Evolutionary conservation across 2,329 filamentous ascomycete genomes (phyloP), one percentile per base, ranked within the genome.

Genomic region (Aquanectria penicillioides): DNA sequence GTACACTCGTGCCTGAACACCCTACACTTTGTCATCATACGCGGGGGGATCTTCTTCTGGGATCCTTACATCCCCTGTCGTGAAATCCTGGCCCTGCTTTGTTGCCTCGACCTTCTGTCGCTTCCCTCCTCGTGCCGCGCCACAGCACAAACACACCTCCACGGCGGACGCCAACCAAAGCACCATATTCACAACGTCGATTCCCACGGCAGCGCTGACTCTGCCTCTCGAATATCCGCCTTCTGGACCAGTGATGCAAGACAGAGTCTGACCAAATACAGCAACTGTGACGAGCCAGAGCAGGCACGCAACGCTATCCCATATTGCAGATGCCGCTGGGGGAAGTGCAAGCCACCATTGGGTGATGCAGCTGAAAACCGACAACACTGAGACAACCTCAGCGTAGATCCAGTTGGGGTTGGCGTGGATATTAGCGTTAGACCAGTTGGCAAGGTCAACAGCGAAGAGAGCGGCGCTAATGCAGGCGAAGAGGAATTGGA

Each of bases 331-430:
- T 8, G 13, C 52, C 6, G 37, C 17, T 5, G 51, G 44, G 11
- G 31, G 51, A 2, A 57, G 36, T n/a, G 51, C 59, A 17, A 62
- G 33, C 56, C 51, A 57, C 59, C 59, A 62, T 36, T 64, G 52
- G 15, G 43, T 38, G 18, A 62, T 36, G n/a, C 52, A 57, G 12
- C 48, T 64, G 2, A 23, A 31, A 4, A 50, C 20, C 18, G 56
- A 41, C 23, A 62, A 22, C 5, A 34, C 44, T 5, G 59, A 48
- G 5, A 47, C 36, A 10, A 64, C 52, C 15, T 55, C 51, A 26
- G 49, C 52, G 37, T 62, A 64, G 31, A 64, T 62, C 62, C 56
- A 62, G 46, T 40, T 60, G 12, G 62, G 17, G 25, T 64, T 5
- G 26, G 52, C 62, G 25, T 59, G 59, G 25, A 20, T 25, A 34